Evolutionary conservation across 768 basidiomycete species (phyloP).

Genomic region (Clitopilus passeckerianus): DNA sequence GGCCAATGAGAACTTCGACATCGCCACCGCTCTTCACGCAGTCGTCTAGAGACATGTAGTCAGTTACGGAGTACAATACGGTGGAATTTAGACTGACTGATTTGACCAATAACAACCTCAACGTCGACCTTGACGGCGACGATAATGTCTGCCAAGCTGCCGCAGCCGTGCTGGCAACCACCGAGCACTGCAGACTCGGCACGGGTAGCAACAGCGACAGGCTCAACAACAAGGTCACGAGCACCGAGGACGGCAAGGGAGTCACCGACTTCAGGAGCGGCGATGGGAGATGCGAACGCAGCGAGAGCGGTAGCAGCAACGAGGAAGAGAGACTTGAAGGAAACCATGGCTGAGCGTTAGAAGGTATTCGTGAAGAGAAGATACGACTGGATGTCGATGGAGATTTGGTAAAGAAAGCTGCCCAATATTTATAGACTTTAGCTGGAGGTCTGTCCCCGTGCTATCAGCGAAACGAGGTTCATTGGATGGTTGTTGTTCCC

Average conservation of each 20-base stretch:
- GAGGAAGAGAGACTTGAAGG: not conserved
- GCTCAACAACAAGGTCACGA: not conserved
- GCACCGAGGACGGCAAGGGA: not conserved
- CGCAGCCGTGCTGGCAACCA: not conserved
- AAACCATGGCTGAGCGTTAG: not conserved
- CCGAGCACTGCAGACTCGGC: not conserved
- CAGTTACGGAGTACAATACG: not conserved
- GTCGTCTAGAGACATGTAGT: not conserved
- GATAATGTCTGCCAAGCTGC: not conserved
- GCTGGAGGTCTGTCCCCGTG: not conserved
- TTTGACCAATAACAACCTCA: not conserved
- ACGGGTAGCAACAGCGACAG: not conserved
- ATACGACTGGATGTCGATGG: not conserved
- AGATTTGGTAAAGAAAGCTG: not conserved
- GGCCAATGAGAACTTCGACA: not conserved
- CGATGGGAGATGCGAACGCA: not conserved
- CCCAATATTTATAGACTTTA: not conserved
- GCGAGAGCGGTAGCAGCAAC: not conserved
- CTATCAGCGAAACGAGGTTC: not conserved
- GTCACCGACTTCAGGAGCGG: not conserved
- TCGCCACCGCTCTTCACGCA: not conserved
- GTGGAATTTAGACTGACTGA: not conserved
- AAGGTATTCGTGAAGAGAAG: not conserved
- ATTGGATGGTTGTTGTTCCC: not conserved
- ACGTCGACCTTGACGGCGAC: not conserved